Evolutionary conservation across 169 alveolate genomes (phyloP).

Genomic region (Plasmodium yoelii): DNA sequence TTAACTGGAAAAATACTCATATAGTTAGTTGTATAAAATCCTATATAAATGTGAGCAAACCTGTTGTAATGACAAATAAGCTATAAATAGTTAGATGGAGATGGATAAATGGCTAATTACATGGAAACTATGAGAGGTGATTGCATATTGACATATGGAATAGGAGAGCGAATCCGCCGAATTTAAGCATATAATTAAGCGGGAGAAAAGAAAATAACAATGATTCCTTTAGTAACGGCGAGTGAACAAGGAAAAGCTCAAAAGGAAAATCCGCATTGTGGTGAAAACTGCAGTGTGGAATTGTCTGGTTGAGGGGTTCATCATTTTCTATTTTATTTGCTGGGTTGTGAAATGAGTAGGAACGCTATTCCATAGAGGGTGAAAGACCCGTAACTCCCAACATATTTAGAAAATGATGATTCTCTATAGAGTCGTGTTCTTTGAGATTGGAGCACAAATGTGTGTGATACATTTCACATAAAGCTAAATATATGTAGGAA

Average conservation of each 20-base stretch:
- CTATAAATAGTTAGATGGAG: no score
- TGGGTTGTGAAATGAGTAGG: not conserved
- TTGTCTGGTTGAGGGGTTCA: no score
- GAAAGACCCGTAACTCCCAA: not conserved
- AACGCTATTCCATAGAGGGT: not conserved
- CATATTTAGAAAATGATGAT: not conserved
- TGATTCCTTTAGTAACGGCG: conserved; percentile 94
- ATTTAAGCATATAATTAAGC: conserved; percentile 92
- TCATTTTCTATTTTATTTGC: no score
- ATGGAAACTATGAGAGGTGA: no score
- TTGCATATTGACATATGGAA: no score
- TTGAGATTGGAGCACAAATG: conserved; percentile 87
- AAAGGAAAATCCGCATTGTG: conserved; percentile 71
- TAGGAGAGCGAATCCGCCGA: conserved; percentile 92
- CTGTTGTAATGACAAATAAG: no score
- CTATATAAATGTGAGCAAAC: no score
- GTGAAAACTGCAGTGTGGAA: conserved; percentile 80
- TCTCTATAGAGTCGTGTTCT: not conserved
- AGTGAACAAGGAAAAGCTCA: conserved; percentile 94
- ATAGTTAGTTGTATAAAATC: no score
- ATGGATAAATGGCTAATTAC: no score
- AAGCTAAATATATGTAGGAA: conserved; percentile 92
- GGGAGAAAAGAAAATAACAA: conserved; percentile 89
- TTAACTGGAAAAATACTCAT: no score
- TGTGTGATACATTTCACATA: conserved; percentile 80